Base-by-base conservation (phyloP, 495 filamentous ascomycete species). In the Trichocladium antarcticum region DNA sequence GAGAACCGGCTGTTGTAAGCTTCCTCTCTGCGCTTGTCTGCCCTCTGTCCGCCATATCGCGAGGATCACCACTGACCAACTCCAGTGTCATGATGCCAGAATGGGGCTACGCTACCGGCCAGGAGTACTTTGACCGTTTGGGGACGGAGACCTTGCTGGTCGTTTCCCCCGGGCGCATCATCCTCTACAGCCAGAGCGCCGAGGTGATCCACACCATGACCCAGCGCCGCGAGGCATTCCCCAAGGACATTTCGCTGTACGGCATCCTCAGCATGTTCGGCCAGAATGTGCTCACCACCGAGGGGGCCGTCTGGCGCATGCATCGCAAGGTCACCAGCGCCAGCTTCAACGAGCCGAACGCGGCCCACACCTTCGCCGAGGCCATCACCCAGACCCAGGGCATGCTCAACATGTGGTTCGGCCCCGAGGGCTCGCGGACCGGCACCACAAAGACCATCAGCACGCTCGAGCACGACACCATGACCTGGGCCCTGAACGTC, bases 281-380 rank as follows among this genome's bases (percentile, higher is more conserved):
- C 22, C 60, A 65, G 11, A 87, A 82, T 57, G 70, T 87, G 4
- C 68, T 86, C 20, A 76, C 73, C 1, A 74, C 79, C 10, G 82
- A 85, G 57, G 82, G 80, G 15, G 53, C 68, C 14, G 40, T 67
- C 8, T 87, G 83, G 83, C 70, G 78, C 41, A 69, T 75, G 61
- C 83, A 87, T 60, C 74, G 83, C 42, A 84, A 82, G 61, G 74
- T 82, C 17, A 81, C 79, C 0, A 73, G 77, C 22, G 78, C 80
- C 17, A 76, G 77, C 17, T 87, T 87, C 60, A 79, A 79, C 39
- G 83, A 86, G 66, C 82, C 74, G 67, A 85, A 85, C 63, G 82
- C 83, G 44, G 72, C 73, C 3, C 50, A 81, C 42, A 80, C 83
- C 2, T 85, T 82, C 57, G 57, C 49, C 37, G 80, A 84, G 54